Percentiles rank a stretch among this genome's conserved stretches.
Conservation (phyloP, 495 filamentous ascomycete genomes). For the Penicillium cosmopolitanum region DNA sequence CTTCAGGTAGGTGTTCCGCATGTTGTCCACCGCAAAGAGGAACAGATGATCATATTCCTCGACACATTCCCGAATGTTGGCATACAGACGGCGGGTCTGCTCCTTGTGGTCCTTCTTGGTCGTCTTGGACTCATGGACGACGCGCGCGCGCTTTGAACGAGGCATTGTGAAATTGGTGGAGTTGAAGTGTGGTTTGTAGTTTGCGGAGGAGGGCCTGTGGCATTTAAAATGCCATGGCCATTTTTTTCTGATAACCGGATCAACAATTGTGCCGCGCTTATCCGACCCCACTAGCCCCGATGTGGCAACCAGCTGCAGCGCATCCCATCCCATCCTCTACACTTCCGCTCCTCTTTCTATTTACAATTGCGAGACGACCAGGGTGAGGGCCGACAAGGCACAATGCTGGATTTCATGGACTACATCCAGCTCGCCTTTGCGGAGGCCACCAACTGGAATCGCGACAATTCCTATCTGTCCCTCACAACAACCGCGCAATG, state of each 20-base stretch:
- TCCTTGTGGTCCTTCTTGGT: conserved; percentile 89
- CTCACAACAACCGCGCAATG: conserved; percentile 87
- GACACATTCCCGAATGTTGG: conserved; percentile 82
- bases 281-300: conserved; percentile 38
- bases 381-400: conserved; percentile 18
- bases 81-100: conserved; percentile 83
- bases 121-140: conserved; percentile 87
- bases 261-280: conserved; percentile 45
- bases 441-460: conserved; percentile 83
- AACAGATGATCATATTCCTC: conserved; percentile 87
- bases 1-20: conserved; percentile 98
- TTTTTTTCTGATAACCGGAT: conserved; percentile 52
- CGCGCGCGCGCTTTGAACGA: conserved; percentile 88
- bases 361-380: conserved; percentile 1
- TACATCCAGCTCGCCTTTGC: conserved; percentile 94
- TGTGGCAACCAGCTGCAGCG: conserved; percentile 41
- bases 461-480: conserved; percentile 88
- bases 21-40: conserved; percentile 94
- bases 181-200: conserved; percentile 8
- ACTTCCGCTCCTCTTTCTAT: neutral
- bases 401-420: conserved; percentile 98
- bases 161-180: conserved; percentile 68
- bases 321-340: neutral
- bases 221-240: conserved; percentile 23
- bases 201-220: conserved; percentile 15